Conservation (phyloP, 805 yeast species). For the Cyberlindnera misumaiensis region DNA sequence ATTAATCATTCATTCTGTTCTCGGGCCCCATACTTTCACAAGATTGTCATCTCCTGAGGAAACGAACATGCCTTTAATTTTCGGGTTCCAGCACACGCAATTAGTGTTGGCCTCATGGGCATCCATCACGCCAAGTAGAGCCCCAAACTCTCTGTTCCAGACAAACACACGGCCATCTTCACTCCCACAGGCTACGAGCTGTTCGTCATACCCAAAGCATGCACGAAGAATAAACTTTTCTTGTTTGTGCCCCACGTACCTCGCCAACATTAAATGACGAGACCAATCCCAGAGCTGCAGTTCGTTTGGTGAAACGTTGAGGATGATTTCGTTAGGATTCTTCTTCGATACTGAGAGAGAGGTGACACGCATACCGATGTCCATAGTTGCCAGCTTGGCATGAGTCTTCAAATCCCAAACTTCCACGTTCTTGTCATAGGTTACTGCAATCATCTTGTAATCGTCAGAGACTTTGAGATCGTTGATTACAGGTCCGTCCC, state of each 20-base stretch:
- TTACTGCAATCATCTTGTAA: slow-evolving; percentile 58
- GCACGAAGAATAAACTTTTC: slow-evolving; percentile 65
- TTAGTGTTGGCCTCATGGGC: slow-evolving; percentile 68
- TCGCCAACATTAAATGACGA: slow-evolving; percentile 49
- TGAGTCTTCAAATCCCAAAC: slow-evolving; percentile 47
- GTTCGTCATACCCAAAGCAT: slow-evolving; percentile 67
- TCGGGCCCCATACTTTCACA: slow-evolving; percentile 61
- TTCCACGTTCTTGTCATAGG: slow-evolving; percentile 54
- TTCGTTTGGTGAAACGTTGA: slow-evolving; percentile 69
- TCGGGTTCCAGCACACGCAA: slow-evolving; percentile 70
- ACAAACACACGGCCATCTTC: slow-evolving; percentile 74
- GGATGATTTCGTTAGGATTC: slow-evolving; percentile 48
- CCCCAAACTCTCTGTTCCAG: slow-evolving; percentile 72
- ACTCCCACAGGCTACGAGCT: slow-evolving; percentile 70
- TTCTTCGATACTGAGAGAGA: slow-evolving; percentile 51
- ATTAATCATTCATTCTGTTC: too few relatives aligned
- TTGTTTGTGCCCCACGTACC: slow-evolving; percentile 68
- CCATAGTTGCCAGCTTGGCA: slow-evolving; percentile 37
- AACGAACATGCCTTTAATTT: slow-evolving; percentile 49
- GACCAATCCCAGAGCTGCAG: slow-evolving; percentile 75
- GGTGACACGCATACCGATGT: slow-evolving; percentile 53
- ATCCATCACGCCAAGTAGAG: slow-evolving; percentile 47
- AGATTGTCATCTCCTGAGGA: slow-evolving; percentile 79
- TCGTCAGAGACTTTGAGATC: slow-evolving; percentile 64
- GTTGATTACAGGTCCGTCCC: slow-evolving; percentile 46